These are phyloP conservation scores for Handroanthus guayacan DNA, from an alignment of 257 asterid species.

Conservation along the genomic window DNA sequence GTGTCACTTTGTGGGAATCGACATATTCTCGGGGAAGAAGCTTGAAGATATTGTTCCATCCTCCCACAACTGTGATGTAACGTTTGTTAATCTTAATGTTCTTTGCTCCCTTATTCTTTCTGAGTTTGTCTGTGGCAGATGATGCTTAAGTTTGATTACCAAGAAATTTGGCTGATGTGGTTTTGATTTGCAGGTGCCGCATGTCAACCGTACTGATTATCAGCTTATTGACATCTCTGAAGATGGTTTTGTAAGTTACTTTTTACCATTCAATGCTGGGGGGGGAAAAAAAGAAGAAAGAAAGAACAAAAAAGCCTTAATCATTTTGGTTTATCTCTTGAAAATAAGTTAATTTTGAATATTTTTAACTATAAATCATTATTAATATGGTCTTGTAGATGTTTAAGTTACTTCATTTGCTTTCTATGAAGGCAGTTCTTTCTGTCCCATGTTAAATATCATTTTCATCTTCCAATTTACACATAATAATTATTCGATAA, in stretches of 20 bases:
- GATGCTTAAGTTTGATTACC: not conserved
- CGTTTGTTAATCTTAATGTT: not conserved
- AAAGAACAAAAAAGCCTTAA: not conserved
- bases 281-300: too few relatives aligned
- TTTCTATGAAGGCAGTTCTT: not conserved
- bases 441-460: too few relatives aligned
- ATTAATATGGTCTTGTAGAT: not conserved
- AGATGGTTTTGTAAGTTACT: conserved; percentile 80
- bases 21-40: conserved; percentile 66
- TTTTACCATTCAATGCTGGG: not conserved
- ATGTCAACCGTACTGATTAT: conserved; percentile 68
- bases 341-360: not conserved
- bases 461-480: too few relatives aligned
- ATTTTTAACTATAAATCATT: too few relatives aligned
- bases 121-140: not conserved
- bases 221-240: conserved; percentile 79
- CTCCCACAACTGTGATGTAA: conserved; percentile 75
- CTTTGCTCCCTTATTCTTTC: not conserved
- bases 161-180: conserved; percentile 7
- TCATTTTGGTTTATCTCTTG: not conserved
- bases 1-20: conserved; percentile 76
- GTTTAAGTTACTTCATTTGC: not conserved
- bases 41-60: conserved; percentile 80
- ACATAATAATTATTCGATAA: too few relatives aligned
- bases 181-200: conserved; percentile 57